Base-by-base conservation (phyloP, 2,329 filamentous ascomycete genomes). In the Bimuria novae-zelandiae region DNA sequence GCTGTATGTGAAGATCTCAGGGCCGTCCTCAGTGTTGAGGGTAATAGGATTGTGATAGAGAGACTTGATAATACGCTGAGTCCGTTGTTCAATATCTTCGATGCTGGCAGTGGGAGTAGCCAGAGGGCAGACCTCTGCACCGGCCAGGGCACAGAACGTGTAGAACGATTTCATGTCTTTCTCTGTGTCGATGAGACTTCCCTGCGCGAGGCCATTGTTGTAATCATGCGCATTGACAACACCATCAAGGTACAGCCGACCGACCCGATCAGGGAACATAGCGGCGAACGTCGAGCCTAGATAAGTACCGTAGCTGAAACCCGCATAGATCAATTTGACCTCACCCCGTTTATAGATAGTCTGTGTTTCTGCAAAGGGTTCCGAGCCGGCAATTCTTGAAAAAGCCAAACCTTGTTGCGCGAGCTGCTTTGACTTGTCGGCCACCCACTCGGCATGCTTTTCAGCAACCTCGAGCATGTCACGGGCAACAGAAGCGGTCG, bases 401-500 rank as follows among this genome's bases (percentile, higher is more conserved):
- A 30, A 30, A n/a, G n/a, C 23, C 5, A 1, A n/a, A 29, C 43
- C 12, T 36, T 4, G 33, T 3, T 7, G 33, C 7, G 19, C 7
- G 4, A 53, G 29, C 16, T 52, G 36, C 30, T 17, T 33, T 16
- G 45, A 22, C 25, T 62, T 35, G 4, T 63, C 45, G 8, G 57
- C 60, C 6, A 60, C 65, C 53, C 63, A 77, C 22, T 75, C 68
- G 7, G 71, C 76, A 36, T 78, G 71, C 27, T 61, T 69, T 54
- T 82, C 79, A 10, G 77, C 68, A 30, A 82, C 73, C 35, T 76
- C 73, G 7, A 82, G 63, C 77, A 82, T 81, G 54, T 82, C 79
- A 33, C 75, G 67, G 1, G 77, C 79, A 2, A 79, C 77, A 21
- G 73, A 76, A 1, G 78, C 76, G 0, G 80, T 81, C 14, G 75